Conservation (phyloP, 345 rosid genomes). For the Syzygium jambos region DNA sequence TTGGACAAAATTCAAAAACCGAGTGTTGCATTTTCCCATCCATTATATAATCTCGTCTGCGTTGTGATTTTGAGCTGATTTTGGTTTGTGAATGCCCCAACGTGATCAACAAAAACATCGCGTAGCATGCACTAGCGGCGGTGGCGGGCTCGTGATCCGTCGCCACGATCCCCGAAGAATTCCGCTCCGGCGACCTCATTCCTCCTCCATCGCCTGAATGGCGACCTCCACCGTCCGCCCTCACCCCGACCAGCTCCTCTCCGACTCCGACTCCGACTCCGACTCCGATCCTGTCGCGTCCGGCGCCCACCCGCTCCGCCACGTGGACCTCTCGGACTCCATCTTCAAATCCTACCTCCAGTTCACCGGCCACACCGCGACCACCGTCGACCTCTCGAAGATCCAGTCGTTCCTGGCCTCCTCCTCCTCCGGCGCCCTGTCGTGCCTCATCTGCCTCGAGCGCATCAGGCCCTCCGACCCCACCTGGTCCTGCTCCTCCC, state of each 20-base stretch:
- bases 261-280: slow-evolving; percentile 39
- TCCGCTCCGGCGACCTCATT: not conserved
- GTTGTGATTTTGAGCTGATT: not conserved
- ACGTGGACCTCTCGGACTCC: slow-evolving; percentile 57
- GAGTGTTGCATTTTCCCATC: not conserved
- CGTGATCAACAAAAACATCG: not conserved
- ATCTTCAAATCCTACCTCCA: slow-evolving; percentile 79
- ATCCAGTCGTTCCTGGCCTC: slow-evolving; percentile 80
- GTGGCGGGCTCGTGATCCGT: not conserved
- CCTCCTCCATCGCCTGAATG: slow-evolving; percentile 12
- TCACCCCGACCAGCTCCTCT: slow-evolving; percentile 6
- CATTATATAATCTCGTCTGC: not conserved
- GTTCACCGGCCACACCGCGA: slow-evolving; percentile 31
- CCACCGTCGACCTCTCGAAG: slow-evolving; percentile 59
- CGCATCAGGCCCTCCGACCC: slow-evolving; percentile 74
- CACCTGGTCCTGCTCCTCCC: slow-evolving; percentile 78
- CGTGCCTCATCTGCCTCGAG: slow-evolving; percentile 88
- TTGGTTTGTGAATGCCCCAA: not conserved
- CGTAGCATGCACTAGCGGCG: not conserved
- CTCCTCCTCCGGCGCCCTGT: slow-evolving; percentile 79
- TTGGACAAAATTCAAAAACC: too few relatives aligned
- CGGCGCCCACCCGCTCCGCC: slow-evolving; percentile 12
- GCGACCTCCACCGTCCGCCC: slow-evolving; percentile 20
- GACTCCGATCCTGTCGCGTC: slow-evolving; percentile 38
- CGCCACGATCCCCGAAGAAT: not conserved